Evolutionary conservation across 2,329 filamentous ascomycete species (phyloP).

Genomic region (Epichloe baconii): DNA sequence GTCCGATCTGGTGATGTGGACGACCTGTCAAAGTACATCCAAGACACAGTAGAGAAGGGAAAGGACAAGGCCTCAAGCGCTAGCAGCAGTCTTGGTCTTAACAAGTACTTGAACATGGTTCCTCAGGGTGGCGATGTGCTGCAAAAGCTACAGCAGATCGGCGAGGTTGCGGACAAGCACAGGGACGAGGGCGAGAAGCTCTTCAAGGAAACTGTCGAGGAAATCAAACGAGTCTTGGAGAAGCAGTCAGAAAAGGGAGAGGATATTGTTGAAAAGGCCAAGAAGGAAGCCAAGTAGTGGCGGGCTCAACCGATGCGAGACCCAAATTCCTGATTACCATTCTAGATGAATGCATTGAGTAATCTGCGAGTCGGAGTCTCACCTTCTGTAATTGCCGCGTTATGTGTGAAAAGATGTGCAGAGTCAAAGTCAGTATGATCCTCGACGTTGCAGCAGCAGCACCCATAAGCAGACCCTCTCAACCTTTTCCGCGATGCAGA

Average conservation of each 20-base stretch:
- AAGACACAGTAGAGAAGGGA: conserved; percentile 16
- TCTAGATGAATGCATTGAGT: no score
- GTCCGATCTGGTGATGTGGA: conserved; percentile 47
- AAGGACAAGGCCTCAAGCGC: conserved; percentile 34
- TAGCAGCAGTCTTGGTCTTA: conserved; percentile 27
- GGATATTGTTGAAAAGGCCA: conserved; percentile 42
- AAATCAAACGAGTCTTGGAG: conserved; percentile 51
- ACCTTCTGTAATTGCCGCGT: no score
- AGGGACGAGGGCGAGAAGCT: conserved; percentile 57
- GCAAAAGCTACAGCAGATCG: conserved; percentile 50
- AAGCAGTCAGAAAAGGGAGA: conserved; percentile 43
- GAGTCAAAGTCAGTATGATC: no score
- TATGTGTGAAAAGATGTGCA: no score
- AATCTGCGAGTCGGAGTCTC: no score
- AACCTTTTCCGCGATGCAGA: no score
- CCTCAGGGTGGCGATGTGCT: conserved; percentile 52
- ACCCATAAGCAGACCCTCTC: no score
- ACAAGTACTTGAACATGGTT: conserved; percentile 52
- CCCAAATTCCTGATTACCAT: no score
- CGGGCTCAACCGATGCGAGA: neutral
- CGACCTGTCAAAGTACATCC: conserved; percentile 24
- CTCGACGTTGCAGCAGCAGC: no score
- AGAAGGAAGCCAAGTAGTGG: conserved; percentile 30
- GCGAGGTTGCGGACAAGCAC: conserved; percentile 53
- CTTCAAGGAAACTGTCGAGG: conserved; percentile 53